phyloP scores from a whole-genome alignment of 1,284 basidiomycete genomes.

The Ganoderma sinense region DNA sequence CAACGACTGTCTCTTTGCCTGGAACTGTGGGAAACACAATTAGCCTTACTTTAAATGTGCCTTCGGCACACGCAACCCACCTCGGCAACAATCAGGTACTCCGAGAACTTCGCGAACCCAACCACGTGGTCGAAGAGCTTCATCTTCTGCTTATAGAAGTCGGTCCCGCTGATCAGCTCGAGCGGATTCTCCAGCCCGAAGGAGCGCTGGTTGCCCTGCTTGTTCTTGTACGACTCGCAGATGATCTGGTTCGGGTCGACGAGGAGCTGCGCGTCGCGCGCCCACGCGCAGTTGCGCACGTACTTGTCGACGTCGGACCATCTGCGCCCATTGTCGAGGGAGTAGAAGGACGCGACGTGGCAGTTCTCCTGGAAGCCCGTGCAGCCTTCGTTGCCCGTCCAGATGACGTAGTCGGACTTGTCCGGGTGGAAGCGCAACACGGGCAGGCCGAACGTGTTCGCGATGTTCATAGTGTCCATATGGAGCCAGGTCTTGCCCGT shows the following conservation, averaged over 20 bases:
- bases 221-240: constrained; percentile 89
- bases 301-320: constrained; percentile 89
- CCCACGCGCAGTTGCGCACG: constrained; percentile 94
- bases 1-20: constrained; percentile 65
- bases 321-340: constrained; percentile 77
- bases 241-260: constrained; percentile 89
- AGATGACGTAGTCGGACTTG: constrained; percentile 87
- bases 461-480: constrained; percentile 66
- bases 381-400: constrained; percentile 85
- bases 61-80: constrained; percentile 49
- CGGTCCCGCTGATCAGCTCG: constrained; percentile 81
- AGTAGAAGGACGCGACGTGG: constrained; percentile 77
- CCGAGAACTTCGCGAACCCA: constrained; percentile 96
- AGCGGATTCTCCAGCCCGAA: constrained; percentile 72
- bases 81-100: constrained; percentile 95
- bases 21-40: constrained; percentile 53
- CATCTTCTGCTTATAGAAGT: constrained; percentile 78
- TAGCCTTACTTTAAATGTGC: neutral
- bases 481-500: constrained; percentile 79
- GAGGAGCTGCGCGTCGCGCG: constrained; percentile 77
- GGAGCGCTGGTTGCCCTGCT: constrained; percentile 81
- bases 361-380: constrained; percentile 57
- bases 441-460: constrained; percentile 83
- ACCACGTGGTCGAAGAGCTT: constrained; percentile 89
- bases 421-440: constrained; percentile 90